A percentile compares a stretch with the other conserved stretches of the same genome.
Conservation (phyloP, 371 early-diverging fungal species). For the Lichtheimia ramosa region DNA sequence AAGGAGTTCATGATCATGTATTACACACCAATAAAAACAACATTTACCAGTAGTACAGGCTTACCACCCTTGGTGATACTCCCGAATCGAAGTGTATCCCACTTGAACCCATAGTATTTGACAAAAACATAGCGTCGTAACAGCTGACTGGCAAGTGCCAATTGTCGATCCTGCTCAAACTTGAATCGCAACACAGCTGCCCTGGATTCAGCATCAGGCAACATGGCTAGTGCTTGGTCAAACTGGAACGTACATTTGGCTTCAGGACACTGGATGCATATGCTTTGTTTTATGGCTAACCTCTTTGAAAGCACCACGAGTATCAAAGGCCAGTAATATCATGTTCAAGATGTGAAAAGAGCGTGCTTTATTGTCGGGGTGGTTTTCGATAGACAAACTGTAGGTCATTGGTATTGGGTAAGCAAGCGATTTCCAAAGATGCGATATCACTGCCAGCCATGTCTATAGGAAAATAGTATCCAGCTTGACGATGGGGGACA, state of each 20-base stretch:
- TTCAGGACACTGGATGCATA: no score
- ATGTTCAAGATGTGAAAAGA: not conserved
- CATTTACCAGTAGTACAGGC: conserved; percentile 1
- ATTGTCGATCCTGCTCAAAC: conserved; percentile 28
- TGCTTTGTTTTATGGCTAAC: no score
- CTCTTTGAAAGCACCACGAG: conserved; percentile 1
- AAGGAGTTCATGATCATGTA: not conserved
- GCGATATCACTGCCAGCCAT: conserved; percentile 15
- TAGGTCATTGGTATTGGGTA: conserved; percentile 13
- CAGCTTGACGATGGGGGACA: conserved; percentile 14
- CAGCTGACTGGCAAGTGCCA: conserved; percentile 33
- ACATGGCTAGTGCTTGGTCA: conserved; percentile 22
- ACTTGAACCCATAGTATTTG: conserved; percentile 9
- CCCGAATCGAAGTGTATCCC: conserved; percentile 1
- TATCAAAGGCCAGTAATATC: conserved; percentile 10
- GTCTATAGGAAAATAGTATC: conserved; percentile 21
- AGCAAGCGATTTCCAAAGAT: conserved; percentile 17
- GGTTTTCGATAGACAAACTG: conserved; percentile 18
- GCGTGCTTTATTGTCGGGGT: conserved; percentile 1
- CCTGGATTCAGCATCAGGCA: conserved; percentile 26
- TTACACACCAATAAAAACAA: no score
- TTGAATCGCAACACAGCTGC: conserved; percentile 29
- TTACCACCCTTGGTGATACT: conserved; percentile 6
- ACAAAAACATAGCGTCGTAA: conserved; percentile 37
- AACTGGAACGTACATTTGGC: conserved; percentile 13